Conservation (phyloP, 2,329 filamentous ascomycete species). For the Orbilia quercus region DNA sequence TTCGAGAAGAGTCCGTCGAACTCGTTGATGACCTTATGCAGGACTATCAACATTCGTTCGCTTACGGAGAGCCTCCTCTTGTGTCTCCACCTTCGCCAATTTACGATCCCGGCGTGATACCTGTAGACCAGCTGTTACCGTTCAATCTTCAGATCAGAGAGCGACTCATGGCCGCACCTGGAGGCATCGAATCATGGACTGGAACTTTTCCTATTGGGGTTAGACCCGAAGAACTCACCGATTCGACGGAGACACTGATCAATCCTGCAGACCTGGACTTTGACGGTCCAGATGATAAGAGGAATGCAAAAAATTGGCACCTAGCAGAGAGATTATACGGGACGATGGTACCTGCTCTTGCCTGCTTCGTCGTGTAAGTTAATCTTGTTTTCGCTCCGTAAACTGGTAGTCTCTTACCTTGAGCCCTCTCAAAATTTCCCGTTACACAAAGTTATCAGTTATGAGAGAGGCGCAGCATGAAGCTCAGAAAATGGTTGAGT, state of each 20-base stretch:
- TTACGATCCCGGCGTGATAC: not conserved
- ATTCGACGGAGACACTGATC: not conserved
- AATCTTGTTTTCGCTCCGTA: not conserved
- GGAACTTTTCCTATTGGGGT: constrained; percentile 1
- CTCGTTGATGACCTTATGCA: not conserved
- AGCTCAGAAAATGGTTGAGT: too few species aligned
- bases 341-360: constrained; percentile 36
- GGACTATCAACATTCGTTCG: too few species aligned
- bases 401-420: not conserved
- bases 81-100: too few species aligned
- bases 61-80: too few species aligned
- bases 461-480: too few species aligned
- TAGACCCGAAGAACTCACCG: not conserved
- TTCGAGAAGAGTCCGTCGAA: not conserved
- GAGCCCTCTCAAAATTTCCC: too few species aligned
- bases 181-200: constrained; percentile 14
- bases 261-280: constrained; percentile 44
- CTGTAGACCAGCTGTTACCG: not conserved
- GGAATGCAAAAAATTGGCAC: constrained; percentile 46
- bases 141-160: not conserved
- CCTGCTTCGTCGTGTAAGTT: constrained; percentile 53
- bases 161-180: constrained; percentile 28
- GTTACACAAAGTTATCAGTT: too few species aligned
- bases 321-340: constrained; percentile 32
- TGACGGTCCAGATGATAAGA: constrained; percentile 43